A percentile compares a stretch with the other conserved stretches of the same genome.
Conservation (phyloP, 1,284 basidiomycete genomes). For the Cystobasidiaceae sp. region DNA sequence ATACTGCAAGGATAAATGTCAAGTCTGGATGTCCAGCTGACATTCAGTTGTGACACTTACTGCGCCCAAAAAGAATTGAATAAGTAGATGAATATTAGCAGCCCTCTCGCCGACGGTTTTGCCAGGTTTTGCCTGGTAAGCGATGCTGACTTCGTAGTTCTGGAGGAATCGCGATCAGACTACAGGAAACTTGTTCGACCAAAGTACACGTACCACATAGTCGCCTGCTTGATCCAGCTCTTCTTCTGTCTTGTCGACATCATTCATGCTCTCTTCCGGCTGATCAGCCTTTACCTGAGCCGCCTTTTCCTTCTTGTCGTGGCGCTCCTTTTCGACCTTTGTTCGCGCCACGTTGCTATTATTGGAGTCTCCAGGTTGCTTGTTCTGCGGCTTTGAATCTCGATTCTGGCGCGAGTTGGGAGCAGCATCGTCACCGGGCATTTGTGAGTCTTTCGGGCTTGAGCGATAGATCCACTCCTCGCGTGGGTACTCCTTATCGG, state of each 20-base stretch:
- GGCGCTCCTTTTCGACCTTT: conserved; percentile 5
- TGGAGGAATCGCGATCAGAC: conserved; percentile 52
- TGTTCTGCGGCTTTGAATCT: too few relatives aligned
- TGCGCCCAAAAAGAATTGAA: conserved; percentile 42
- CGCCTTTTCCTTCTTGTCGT: conserved; percentile 47
- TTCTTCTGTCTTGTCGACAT: conserved; percentile 41
- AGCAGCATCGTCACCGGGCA: conserved; percentile 20
- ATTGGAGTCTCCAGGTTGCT: too few relatives aligned
- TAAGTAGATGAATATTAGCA: conserved; percentile 56
- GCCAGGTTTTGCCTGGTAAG: conserved; percentile 64
- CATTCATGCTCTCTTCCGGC: conserved; percentile 32
- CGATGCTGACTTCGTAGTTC: conserved; percentile 71
- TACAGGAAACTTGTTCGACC: conserved; percentile 36
- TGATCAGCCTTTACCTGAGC: conserved; percentile 35
- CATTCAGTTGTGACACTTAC: too few relatives aligned
- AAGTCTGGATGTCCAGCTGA: too few relatives aligned
- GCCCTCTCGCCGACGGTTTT: conserved; percentile 51
- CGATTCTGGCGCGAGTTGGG: neutral
- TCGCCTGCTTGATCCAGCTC: conserved; percentile 53
- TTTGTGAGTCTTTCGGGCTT: conserved; percentile 34
- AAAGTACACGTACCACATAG: conserved; percentile 41
- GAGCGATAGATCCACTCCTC: conserved; percentile 53
- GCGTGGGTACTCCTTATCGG: conserved; percentile 54
- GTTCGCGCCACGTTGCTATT: neutral
- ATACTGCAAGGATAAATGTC: too few relatives aligned